Evolutionary conservation across 352 stramenopile species (phyloP), one percentile per base, ranked within the genome.

Genomic region (Peronospora destructor): DNA sequence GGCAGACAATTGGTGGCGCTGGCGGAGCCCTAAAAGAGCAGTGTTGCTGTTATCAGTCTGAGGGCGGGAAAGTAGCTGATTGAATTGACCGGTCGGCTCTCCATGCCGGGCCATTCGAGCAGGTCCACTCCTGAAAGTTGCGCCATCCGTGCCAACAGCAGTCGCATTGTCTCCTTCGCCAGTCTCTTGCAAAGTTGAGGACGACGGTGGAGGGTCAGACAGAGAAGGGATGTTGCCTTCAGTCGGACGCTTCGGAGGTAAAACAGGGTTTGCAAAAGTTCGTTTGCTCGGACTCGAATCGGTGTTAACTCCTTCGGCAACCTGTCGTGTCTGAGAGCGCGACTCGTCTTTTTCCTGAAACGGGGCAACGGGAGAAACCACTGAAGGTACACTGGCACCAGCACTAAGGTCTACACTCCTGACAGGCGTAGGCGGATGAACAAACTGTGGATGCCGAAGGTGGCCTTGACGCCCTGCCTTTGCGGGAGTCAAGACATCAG

Each of bases 371-470:
- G 40, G 26, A 33, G 41, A 14, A 11, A 46, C 13, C 29, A 44
- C 41, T 8, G 52, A 5, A 17, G 48, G 11, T 16, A 34, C 42
- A 45, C 14, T 10, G 7, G 19, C n/a, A 41, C 37, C 33, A 35
- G 35, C 40, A 38, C 36, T 49, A 32, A 46, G 23, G 23, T 64
- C 42, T 8, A 48, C 38, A 11, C 38, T 59, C 30, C 19, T 57
- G 28, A 43, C 47, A 60, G 50, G 45, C 11, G 49, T 30, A 33
- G 52, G 44, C 2, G 53, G 49, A 14, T 72, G 55, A 34, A 68
- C 57, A 26, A 74, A 71, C 13, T 74, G 65, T 7, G 58, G 48
- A 45, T 65, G 61, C 9, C 51, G 56, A 3, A 49, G 53, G 33
- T 71, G 61, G 13, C 49, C 53, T 49, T 58, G 57, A 41, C 61